These are phyloP conservation scores for Macaranga tanarius DNA, from an alignment of 441 rosid species.

Conservation along the genomic window DNA sequence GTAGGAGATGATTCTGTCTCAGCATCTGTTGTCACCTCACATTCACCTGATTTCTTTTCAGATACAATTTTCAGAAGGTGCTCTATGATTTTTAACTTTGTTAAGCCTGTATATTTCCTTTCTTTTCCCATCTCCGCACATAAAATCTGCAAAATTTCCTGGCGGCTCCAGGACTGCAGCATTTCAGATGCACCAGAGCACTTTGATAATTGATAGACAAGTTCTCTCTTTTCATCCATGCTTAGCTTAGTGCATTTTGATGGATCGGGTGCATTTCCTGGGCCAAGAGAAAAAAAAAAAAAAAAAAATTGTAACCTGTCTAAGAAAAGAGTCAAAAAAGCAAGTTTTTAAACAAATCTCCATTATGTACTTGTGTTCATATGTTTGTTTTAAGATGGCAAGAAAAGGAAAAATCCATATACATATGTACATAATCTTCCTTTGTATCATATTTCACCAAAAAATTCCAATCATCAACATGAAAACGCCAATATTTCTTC, in stretches of 20 bases:
- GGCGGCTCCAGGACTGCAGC: conserved; percentile 93
- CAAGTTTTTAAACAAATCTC: neutral
- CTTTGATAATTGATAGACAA: conserved; percentile 74
- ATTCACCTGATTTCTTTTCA: conserved; percentile 63
- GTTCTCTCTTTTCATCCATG: conserved; percentile 83
- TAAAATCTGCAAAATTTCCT: conserved; percentile 88
- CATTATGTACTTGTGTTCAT: neutral
- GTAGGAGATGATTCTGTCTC: conserved; percentile 43
- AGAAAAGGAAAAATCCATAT: neutral
- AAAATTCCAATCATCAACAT: neutral
- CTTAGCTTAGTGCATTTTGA: conserved; percentile 68
- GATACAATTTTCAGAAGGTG: conserved; percentile 76
- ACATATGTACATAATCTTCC: neutral
- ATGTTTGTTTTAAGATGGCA: neutral
- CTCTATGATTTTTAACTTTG: conserved; percentile 90
- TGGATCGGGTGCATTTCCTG: conserved; percentile 60
- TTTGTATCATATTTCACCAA: neutral
- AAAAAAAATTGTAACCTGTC: neutral
- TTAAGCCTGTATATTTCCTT: conserved; percentile 94
- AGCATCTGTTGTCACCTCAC: conserved; percentile 39
- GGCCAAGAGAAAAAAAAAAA: conserved; percentile 5
- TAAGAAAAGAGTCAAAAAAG: neutral
- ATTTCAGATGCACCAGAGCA: conserved; percentile 63
- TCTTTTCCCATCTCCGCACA: conserved; percentile 98
- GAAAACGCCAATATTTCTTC: neutral